Evolutionary conservation across 163 green algal genomes (phyloP), one percentile per base, ranked within the genome.

Genomic region (Scenedesmus sp.): DNA sequence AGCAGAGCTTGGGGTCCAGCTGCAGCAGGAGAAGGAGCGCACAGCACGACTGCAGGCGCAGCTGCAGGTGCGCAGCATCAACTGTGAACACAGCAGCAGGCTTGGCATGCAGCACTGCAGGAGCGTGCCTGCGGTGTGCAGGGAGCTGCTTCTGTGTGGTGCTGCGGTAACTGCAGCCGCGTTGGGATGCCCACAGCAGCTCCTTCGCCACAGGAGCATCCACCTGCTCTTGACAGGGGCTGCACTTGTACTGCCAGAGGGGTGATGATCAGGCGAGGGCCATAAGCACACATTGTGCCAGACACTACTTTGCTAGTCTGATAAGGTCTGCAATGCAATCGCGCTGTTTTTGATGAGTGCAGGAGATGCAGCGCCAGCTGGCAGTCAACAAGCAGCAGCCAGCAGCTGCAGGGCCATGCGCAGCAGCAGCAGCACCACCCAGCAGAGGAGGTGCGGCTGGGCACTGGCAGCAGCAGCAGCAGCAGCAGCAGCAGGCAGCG

Each of bases 1-100:
- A 35, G 59, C 82, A 24, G 88, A 92, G 56, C 61, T 92, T 12
- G 53, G 88, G 44, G 18, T 15, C 35, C 56, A 88, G 88, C 81
- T 82, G n/a, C 44, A 92, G 80, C 43, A 82, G 87, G 78, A 72
- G 56, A 33, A 56, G 68, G 40, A 89, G 83, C 22, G 81, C 22
- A 65, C 37, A 43, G 81, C 46, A 42, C 61, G 61, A 0, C 9
- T 85, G 37, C 59, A 88, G 44, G 65, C 49, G 56, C 81, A 88
- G 80, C 80, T 88, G 88, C 78, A 86, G 80, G 80, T 86, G 80
- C 46, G 16, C 7, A 35, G 43, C 24, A 26, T 2, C 37, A 85
- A 24, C 4, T 22, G 12, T 70, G 80, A 37, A 65, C 44, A 22
- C 30, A 51, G 43, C 43, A 51, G 35, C 42, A 37, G 9, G 6